Percentiles rank a stretch among this genome's conserved stretches.
Evolutionary conservation across 345 rosid species (phyloP).

Genomic region (Linum lewisii): DNA sequence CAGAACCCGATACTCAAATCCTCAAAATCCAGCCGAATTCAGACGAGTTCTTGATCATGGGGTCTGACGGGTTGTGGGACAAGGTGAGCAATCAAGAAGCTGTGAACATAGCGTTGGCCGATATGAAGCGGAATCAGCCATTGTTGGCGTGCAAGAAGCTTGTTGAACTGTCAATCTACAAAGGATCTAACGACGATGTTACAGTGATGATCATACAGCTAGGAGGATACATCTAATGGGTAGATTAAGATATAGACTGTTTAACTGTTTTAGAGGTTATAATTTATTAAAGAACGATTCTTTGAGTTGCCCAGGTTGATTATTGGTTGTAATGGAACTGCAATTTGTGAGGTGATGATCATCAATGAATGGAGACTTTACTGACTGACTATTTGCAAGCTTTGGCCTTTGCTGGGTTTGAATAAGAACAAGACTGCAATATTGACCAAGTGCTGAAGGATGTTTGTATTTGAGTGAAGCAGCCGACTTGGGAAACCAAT

Average conservation of each 20-base stretch:
- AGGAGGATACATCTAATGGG: slow-evolving; percentile 7
- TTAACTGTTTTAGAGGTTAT: neutral
- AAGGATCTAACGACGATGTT: slow-evolving; percentile 68
- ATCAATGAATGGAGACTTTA: too few species aligned
- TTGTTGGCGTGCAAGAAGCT: slow-evolving; percentile 68
- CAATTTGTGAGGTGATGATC: too few species aligned
- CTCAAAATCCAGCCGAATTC: slow-evolving; percentile 38
- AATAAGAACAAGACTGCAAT: too few species aligned
- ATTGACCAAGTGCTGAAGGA: too few species aligned
- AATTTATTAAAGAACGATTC: too few species aligned
- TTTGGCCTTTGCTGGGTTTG: too few species aligned
- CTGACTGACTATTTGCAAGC: too few species aligned
- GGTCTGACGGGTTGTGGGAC: slow-evolving; percentile 98
- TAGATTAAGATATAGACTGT: too few species aligned
- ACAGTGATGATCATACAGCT: slow-evolving; percentile 66
- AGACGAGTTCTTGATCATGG: slow-evolving; percentile 74
- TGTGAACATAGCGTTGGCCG: slow-evolving; percentile 47
- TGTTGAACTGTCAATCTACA: slow-evolving; percentile 49
- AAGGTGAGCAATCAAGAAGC: slow-evolving; percentile 96
- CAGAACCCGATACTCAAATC: slow-evolving; percentile 71
- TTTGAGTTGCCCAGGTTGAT: too few species aligned
- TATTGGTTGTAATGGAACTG: too few species aligned
- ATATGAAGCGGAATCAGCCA: slow-evolving; percentile 30
- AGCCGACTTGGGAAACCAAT: too few species aligned
- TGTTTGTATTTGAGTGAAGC: too few species aligned